Evolutionary conservation across 345 rosid genomes (phyloP).

Genomic region (Eucalyptus fibrosa): DNA sequence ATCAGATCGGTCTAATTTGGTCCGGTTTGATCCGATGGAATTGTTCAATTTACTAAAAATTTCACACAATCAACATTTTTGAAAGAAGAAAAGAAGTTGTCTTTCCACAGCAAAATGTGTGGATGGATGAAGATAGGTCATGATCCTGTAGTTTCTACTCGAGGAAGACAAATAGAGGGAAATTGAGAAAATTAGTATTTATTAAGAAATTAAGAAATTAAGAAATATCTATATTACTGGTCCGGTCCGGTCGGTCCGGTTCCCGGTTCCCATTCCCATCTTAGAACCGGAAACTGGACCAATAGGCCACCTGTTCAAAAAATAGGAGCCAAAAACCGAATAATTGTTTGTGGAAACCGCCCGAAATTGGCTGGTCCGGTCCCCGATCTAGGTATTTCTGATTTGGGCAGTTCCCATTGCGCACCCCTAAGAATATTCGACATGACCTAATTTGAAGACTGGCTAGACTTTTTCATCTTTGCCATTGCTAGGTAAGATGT

Average conservation of each 20-base stretch:
- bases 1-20: accelerated
- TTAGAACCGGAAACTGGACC: accelerated
- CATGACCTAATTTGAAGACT: neutral
- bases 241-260: accelerated
- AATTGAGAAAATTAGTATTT: no score
- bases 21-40: accelerated
- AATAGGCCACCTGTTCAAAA: accelerated
- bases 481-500: neutral
- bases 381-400: accelerated
- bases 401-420: no score
- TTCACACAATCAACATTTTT: no score
- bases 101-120: no score
- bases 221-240: no score
- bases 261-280: no score
- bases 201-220: no score
- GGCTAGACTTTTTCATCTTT: neutral
- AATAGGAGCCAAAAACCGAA: accelerated
- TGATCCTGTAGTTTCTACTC: no score
- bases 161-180: no score
- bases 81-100: no score
- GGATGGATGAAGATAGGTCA: no score
- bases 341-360: accelerated
- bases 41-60: no score
- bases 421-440: neutral
- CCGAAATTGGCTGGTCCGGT: accelerated